Evolutionary conservation across 176 grass and related monocot genomes (phyloP).

Genomic region (Rhynchospora tenuis): DNA sequence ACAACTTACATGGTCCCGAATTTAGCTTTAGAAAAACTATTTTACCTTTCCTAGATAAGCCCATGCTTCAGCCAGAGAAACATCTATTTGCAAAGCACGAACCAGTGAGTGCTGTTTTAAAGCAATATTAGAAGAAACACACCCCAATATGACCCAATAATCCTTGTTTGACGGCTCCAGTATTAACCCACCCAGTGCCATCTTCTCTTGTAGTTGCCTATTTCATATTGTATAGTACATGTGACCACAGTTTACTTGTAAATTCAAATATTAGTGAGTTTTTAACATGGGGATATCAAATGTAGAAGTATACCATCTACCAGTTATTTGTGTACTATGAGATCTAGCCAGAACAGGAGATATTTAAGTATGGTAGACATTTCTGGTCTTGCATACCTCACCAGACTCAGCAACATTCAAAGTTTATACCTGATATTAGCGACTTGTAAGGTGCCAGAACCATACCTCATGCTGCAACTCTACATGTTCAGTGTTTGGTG

Average conservation of each 20-base stretch:
- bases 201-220: constrained; percentile 80
- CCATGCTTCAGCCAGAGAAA: constrained; percentile 77
- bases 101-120: constrained; percentile 93
- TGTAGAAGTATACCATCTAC: not conserved
- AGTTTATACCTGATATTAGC: not conserved
- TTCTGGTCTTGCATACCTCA: not conserved
- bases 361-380: not conserved
- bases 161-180: constrained; percentile 79
- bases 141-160: constrained; percentile 85
- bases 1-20: not conserved
- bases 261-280: not conserved
- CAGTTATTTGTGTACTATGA: not conserved
- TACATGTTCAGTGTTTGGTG: not conserved
- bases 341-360: not conserved
- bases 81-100: constrained; percentile 73
- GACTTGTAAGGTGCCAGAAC: not conserved
- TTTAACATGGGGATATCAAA: not conserved
- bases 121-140: constrained; percentile 52
- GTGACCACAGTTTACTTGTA: not conserved
- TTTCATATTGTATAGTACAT: constrained; percentile 22
- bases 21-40: not conserved
- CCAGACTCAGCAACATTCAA: not conserved
- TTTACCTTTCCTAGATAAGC: constrained; percentile 89
- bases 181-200: constrained; percentile 75
- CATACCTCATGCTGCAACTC: not conserved